Evolutionary conservation across 768 basidiomycete species (phyloP), one percentile per base, ranked within the genome.

Genomic region (Scleroderma citrinum): DNA sequence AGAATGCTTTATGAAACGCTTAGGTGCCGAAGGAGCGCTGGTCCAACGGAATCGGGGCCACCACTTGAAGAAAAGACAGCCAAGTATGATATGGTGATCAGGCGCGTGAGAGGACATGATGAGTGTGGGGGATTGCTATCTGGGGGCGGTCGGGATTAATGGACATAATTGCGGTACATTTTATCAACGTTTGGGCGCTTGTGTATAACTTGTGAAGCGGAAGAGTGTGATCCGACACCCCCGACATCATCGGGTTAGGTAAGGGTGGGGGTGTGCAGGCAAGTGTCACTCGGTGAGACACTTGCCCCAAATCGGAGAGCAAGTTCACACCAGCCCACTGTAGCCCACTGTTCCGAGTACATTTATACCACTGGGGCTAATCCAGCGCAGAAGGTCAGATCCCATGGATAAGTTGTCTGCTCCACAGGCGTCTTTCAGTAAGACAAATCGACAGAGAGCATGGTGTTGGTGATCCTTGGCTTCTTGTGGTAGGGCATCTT

Each of bases 401-500:
- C 52, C 50, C 39, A 36, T 16, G 23, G 37, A 42, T 32, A 46
- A 54, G 44, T 51, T 47, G 37, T 35, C 21, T 21, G 19, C 13
- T 35, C 47, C 39, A 41, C 32, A 23, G 26, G 19, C 21, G 24
- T 45, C 53, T 42, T 24, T 16, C 42, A 32, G 50, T 16, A 40
- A 48, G 48, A 56, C 60, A 16, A 13, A 42, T n/a, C 23, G 40
- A 35, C 34, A 35, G 52, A n/a, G n/a, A 52, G 32, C 66, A 66
- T 35, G 59, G 75, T 74, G 75, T 6, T 73, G 69, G 39, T 56
- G 51, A 37, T 62, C 59, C 26, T 60, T 56, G 20, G 52, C 52
- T 17, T 60, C 52, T 67, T 53, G 35, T 19, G 51, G 51, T 19
- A 52, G 43, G 19, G 16, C 37, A 16, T 79, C 77, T 47, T 60